phyloP scores from a whole-genome alignment of 257 asterid genomes.

The Orobanche coerulescens region DNA sequence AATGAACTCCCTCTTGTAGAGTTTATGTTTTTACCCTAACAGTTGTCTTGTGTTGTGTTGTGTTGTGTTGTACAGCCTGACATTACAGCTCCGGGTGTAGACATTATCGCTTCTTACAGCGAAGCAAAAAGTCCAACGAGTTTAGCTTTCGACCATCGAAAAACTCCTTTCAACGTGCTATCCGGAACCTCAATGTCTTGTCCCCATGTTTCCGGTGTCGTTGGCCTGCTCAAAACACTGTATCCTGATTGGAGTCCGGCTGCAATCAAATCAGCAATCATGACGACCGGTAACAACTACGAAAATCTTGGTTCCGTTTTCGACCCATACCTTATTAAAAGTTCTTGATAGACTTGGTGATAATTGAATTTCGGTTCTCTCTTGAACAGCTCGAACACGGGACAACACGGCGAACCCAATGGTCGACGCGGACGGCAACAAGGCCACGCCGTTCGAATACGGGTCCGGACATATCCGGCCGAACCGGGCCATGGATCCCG shows the following conservation, averaged over 20 bases:
- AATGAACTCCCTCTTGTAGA: not conserved
- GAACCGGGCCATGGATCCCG: conserved; percentile 55
- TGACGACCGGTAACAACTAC: conserved; percentile 38
- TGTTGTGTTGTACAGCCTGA: conserved; percentile 42
- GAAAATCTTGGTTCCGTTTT: not conserved
- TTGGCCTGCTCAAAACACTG: conserved; percentile 40
- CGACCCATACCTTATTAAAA: too few species aligned
- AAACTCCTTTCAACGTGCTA: conserved; percentile 17
- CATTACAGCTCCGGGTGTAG: conserved; percentile 62
- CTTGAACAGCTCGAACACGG: conserved; percentile 39
- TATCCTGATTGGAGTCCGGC: conserved; percentile 64
- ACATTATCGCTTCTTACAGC: conserved; percentile 44
- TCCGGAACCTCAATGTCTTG: conserved; percentile 70
- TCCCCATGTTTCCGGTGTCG: conserved; percentile 63
- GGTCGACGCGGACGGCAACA: not conserved
- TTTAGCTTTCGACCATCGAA: conserved; percentile 21
- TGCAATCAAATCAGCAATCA: conserved; percentile 57
- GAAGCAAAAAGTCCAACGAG: conserved; percentile 28
- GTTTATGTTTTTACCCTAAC: not conserved
- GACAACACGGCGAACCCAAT: conserved; percentile 42
- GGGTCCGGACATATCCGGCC: conserved; percentile 62
- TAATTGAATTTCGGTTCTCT: too few species aligned
- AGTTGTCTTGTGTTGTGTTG: too few species aligned
- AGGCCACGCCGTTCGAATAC: conserved; percentile 34
- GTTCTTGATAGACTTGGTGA: too few species aligned